These are phyloP conservation scores for Amborella trichopoda DNA, from an alignment of 164 flowering plant species.

Conservation along the genomic window DNA sequence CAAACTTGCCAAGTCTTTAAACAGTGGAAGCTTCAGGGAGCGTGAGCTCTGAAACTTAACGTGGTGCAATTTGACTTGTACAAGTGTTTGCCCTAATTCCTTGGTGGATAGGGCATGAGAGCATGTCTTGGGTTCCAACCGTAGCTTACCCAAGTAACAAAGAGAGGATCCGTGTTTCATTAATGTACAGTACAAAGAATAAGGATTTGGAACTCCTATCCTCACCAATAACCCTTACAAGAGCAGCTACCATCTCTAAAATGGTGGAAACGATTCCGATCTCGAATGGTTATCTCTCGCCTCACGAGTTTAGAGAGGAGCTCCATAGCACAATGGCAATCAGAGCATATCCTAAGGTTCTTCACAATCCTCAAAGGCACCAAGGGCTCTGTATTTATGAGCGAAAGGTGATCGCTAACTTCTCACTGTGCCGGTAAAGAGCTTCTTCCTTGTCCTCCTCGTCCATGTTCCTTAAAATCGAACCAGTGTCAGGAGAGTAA, in stretches of 20 bases:
- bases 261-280: slow-evolving; percentile 54
- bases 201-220: too few species aligned
- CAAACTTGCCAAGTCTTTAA: too few species aligned
- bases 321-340: slow-evolving; percentile 44
- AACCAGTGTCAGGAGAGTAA: slow-evolving; percentile 12
- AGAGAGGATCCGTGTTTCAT: too few species aligned
- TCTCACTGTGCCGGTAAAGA: slow-evolving; percentile 15
- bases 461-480: slow-evolving; percentile 8
- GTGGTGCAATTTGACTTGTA: too few species aligned
- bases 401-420: slow-evolving; percentile 22
- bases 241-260: slow-evolving; percentile 42
- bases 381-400: slow-evolving; percentile 21
- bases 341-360: slow-evolving; percentile 63
- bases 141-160: too few species aligned
- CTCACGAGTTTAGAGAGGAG: slow-evolving; percentile 38
- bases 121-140: too few species aligned
- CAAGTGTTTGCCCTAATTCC: too few species aligned
- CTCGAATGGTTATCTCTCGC: slow-evolving; percentile 46
- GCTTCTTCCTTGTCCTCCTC: slow-evolving; percentile 14
- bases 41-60: too few species aligned
- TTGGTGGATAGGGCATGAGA: too few species aligned
- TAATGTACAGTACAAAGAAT: too few species aligned
- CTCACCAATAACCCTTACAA: slow-evolving; percentile 57
- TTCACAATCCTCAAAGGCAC: slow-evolving; percentile 52
- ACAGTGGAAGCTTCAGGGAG: too few species aligned